Evolutionary conservation across 2,329 filamentous ascomycete species (phyloP), one percentile per base, ranked within the genome.

Genomic region (Arthrinium phaeospermum): DNA sequence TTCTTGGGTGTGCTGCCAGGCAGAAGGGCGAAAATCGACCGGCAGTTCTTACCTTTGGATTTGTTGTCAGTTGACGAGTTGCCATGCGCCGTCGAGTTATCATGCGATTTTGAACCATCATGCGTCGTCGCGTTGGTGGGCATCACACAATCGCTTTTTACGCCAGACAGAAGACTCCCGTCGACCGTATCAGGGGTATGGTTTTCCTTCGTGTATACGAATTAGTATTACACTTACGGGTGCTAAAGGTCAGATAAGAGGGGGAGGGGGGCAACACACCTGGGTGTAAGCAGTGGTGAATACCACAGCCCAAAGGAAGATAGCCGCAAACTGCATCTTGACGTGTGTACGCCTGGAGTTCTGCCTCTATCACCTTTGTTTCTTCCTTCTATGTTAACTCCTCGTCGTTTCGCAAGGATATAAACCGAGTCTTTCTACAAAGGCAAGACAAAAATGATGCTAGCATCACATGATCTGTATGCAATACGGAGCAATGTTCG

Each of bases 291-390:
- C 68, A 10, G 72, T 61, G 8, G 16, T n/a, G 12, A 47, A 46
- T 6, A 61, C 47, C 61, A 67, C 19, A 27, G 57, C 41, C 45
- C 49, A 37, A 16, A 73, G 34, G 12, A 70, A 22, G 22, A 73
- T 7, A 13, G 45, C 64, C 3, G 71, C 46, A 61, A 72, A 53
- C 45, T 69, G 71, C 72, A 73, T 73, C 14, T 47, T 27, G 24
- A 37, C 13, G n/a, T 68, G 37, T 45, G 44, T 46, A 14, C 3
- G 41, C 27, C 16, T n/a, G 34, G 2, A 13, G 3, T 16, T 1
- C 57, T 4, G 16, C 12, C 57, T 64, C 16, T 19, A 57, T 57
- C 4, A 24, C 14, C 5, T 6, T 19, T 16, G 13, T 34, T 30
- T 34, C 53, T 57, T 16, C 13, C 53, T 57, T 16, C 13, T n/a